Evolutionary conservation across 1,284 basidiomycete species (phyloP), one percentile per base, ranked within the genome.

Genomic region (Ustilago esculenta): DNA sequence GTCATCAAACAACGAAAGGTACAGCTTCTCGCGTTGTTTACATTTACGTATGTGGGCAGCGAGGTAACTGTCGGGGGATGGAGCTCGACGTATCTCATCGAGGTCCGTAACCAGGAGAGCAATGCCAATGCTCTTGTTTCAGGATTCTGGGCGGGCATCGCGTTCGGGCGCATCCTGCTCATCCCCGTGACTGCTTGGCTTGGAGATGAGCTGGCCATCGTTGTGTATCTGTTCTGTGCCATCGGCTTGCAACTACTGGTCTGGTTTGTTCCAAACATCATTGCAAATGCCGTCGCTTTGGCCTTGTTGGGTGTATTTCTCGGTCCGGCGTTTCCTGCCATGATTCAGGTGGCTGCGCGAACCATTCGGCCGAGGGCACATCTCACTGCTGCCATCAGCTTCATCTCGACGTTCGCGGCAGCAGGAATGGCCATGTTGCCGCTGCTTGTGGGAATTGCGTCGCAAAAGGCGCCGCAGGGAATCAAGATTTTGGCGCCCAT

Each of bases 11-110:
- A 53, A 15, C 23, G 25, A 3, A 57, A 51, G 24, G 58, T 72
- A 4, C 34, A 47, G 3, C 46, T 74, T 0, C 57, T 76, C 17
- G 42, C 58, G 4, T 9, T 55, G 1, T 76, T 76, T 41, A 59
- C 63, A 12, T 46, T 73, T 17, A 42, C 58, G 30, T 73, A 76
- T 39, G 71, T 73, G 14, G 73, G 73, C 15, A 66, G 64, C 25
- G 73, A 76, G 37, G 73, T 76, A 8, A 58, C 72, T 2, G 71
- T 76, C 15, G 73, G 73, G 9, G 73, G 73, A 2, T 76, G 73
- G 73, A 54, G 49, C 0, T 52, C 53, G 4, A 48, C 73, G 0
- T 76, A 48, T 50, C 32, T 76, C 20, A 55, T 65, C 24, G 53
- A 61, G 23, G 55, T 60, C 18, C 55, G 71, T 14, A 58, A 59